Conservation (phyloP, 306 rosid genomes). For the Corylus heterophylla region DNA sequence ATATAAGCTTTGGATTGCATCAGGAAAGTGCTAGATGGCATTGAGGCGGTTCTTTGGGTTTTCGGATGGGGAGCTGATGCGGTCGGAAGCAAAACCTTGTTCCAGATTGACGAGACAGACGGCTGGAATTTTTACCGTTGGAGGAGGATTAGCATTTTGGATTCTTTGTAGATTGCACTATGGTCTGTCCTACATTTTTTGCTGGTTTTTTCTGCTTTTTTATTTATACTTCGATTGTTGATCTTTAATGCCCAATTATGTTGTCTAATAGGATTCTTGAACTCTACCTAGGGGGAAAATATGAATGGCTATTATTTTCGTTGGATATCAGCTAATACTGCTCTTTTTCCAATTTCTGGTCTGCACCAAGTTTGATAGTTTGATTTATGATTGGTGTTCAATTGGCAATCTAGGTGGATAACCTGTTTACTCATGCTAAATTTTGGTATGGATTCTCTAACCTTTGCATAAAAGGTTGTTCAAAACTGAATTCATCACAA, state of each 20-base stretch:
- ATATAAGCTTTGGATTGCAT: constrained; percentile 23
- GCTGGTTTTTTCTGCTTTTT: constrained; percentile 6
- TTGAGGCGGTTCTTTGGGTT: constrained; percentile 67
- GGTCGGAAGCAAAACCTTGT: constrained; percentile 85
- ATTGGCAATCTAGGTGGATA: not conserved
- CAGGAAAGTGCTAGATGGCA: constrained; percentile 54
- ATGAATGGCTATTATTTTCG: not conserved
- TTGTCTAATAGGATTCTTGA: not conserved
- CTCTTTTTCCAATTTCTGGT: not conserved
- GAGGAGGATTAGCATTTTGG: constrained; percentile 90
- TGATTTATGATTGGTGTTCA: not conserved
- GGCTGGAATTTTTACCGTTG: constrained; percentile 77
- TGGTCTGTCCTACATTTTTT: constrained; percentile 47
- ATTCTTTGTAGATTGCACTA: constrained; percentile 83
- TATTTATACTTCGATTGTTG: too few relatives aligned
- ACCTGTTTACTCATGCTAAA: not conserved
- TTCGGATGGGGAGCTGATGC: constrained; percentile 87
- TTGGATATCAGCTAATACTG: not conserved
- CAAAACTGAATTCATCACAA: not conserved
- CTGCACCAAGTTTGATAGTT: not conserved
- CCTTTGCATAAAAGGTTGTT: not conserved
- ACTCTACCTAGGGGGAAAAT: not conserved
- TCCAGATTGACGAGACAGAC: constrained; percentile 86
- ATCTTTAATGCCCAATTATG: not conserved
- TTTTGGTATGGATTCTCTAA: not conserved